Percentiles rank a stretch among this genome's conserved stretches.
phyloP scores from a whole-genome alignment of 345 rosid genomes.

The Gossypium mustelinum region DNA sequence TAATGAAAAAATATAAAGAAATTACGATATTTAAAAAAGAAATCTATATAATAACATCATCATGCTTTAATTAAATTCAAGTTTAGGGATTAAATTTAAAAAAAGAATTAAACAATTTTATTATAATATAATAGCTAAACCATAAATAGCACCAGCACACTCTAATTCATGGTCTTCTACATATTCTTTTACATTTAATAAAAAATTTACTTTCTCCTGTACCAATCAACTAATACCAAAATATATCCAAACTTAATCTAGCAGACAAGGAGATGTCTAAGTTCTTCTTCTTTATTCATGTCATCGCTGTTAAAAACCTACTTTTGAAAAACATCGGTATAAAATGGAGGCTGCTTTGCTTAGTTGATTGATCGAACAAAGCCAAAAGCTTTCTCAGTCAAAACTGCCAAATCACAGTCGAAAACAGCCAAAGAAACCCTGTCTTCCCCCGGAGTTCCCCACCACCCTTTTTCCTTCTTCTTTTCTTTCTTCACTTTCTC shows the following conservation, averaged over 20 bases:
- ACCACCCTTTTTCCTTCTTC: neutral
- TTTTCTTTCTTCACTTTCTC: neutral
- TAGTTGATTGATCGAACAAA: neutral
- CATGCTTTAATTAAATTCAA: too few relatives aligned
- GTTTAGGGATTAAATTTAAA: accelerated
- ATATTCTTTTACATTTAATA: too few relatives aligned
- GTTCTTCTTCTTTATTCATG: neutral
- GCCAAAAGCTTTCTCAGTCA: neutral
- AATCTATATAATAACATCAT: too few relatives aligned
- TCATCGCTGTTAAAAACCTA: neutral
- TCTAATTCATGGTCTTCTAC: too few relatives aligned
- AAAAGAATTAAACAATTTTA: too few relatives aligned
- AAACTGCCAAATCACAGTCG: neutral
- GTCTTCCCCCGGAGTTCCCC: neutral
- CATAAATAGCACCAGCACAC: too few relatives aligned
- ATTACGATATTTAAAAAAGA: too few relatives aligned
- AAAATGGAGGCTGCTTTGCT: neutral
- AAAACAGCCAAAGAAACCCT: neutral
- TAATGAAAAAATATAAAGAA: too few relatives aligned
- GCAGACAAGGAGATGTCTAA: neutral
- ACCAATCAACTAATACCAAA: too few relatives aligned
- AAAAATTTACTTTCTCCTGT: too few relatives aligned
- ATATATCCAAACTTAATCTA: too few relatives aligned
- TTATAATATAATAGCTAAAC: too few relatives aligned
- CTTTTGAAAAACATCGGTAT: neutral